These are phyloP conservation scores for Santalum album DNA, from an alignment of 164 flowering plant species.

Conservation along the genomic window DNA sequence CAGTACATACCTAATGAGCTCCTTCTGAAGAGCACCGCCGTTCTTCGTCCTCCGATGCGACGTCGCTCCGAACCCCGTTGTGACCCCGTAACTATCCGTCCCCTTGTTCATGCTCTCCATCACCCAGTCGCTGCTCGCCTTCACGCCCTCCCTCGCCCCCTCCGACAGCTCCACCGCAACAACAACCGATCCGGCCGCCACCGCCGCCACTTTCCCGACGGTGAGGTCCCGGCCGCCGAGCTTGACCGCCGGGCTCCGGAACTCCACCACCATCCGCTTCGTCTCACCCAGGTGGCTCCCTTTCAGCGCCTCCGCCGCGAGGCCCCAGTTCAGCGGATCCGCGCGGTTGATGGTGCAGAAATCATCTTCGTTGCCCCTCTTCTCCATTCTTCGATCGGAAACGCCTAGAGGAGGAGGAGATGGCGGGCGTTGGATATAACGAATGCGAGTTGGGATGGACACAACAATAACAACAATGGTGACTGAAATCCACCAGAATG, in stretches of 20 bases:
- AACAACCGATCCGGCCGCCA: slow-evolving; percentile 2
- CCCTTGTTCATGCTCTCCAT: slow-evolving; percentile 58
- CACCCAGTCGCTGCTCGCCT: slow-evolving; percentile 72
- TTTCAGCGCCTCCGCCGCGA: slow-evolving; percentile 37
- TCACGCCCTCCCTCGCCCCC: slow-evolving; percentile 39
- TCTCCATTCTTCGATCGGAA: background rate
- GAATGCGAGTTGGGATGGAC: too few species aligned
- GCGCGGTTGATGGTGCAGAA: slow-evolving; percentile 1
- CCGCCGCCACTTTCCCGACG: slow-evolving; percentile 50
- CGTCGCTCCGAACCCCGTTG: slow-evolving; percentile 63
- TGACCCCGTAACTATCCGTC: slow-evolving; percentile 54
- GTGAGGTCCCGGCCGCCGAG: slow-evolving; percentile 51
- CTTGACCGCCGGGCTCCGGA: slow-evolving; percentile 29
- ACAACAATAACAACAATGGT: too few species aligned
- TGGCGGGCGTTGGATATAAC: background rate
- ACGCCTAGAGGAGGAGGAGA: background rate
- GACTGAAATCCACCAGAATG: too few species aligned
- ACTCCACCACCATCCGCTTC: slow-evolving; percentile 58
- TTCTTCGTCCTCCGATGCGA: slow-evolving; percentile 55
- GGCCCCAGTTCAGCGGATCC: slow-evolving; percentile 50
- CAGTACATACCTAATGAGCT: slow-evolving; percentile 45
- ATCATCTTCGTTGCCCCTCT: slow-evolving; percentile 6
- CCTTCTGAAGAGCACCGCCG: slow-evolving; percentile 55
- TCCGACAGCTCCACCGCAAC: slow-evolving; percentile 48
- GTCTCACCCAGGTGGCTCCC: slow-evolving; percentile 64